A percentile compares a stretch with the other conserved stretches of the same genome.
Evolutionary conservation across 345 rosid genomes (phyloP).

Genomic region (Camelina neglecta): DNA sequence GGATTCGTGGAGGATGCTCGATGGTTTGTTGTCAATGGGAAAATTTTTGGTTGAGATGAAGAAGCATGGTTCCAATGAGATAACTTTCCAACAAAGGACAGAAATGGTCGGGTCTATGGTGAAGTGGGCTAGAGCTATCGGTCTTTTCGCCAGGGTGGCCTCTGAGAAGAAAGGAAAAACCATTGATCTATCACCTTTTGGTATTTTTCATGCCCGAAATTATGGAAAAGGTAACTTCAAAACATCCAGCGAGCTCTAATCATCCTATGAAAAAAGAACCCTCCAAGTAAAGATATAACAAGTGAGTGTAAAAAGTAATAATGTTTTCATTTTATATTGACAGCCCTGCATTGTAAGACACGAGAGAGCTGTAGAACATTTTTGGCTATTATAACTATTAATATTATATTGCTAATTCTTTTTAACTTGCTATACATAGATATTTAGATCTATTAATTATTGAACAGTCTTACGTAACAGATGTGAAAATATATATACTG

Average conservation of each 20-base stretch:
- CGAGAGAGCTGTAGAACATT: background rate
- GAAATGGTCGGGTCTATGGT: background rate
- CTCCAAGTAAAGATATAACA: background rate
- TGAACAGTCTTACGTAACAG: no score
- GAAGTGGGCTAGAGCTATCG: conserved; percentile 9
- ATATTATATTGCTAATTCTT: background rate
- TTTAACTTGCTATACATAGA: background rate
- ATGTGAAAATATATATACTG: no score
- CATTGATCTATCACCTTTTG: conserved; percentile 17
- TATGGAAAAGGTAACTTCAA: background rate
- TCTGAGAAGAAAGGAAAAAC: background rate
- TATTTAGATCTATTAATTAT: no score
- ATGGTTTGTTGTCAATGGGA: background rate
- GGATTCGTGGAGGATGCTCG: conserved; percentile 11
- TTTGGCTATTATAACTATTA: no score
- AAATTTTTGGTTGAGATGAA: background rate
- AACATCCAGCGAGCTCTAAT: background rate
- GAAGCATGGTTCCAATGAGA: conserved; percentile 2
- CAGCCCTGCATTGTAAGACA: background rate
- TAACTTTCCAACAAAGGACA: conserved; percentile 11
- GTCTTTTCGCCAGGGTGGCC: background rate
- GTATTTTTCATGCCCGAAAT: background rate
- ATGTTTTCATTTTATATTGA: background rate
- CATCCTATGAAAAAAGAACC: background rate
- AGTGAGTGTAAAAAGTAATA: background rate